phyloP scores from a whole-genome alignment of 2,329 filamentous ascomycete genomes.

The Helotiales sp. region DNA sequence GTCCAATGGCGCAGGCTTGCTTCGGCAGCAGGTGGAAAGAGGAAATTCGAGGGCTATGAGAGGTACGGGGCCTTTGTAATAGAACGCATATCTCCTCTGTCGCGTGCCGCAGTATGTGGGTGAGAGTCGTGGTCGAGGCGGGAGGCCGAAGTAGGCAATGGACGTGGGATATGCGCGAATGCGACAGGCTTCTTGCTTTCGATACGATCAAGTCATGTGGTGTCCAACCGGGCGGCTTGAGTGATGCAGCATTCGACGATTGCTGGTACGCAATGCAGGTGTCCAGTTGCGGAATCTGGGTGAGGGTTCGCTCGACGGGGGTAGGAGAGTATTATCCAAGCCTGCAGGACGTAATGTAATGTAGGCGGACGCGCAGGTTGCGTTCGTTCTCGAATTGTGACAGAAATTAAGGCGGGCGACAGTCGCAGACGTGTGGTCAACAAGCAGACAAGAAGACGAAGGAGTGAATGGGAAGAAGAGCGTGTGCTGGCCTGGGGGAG shows the following conservation, averaged over 20 bases:
- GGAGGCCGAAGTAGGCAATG: conserved; percentile 8
- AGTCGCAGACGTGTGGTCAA: neutral
- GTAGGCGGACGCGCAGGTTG: neutral
- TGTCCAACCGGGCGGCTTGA: neutral
- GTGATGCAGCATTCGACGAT: conserved; percentile 1
- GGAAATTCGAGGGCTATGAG: conserved; percentile 21
- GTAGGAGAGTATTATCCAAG: conserved; percentile 6
- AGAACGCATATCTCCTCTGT: conserved; percentile 30
- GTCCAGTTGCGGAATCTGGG: conserved; percentile 7
- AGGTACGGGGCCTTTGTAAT: conserved; percentile 24
- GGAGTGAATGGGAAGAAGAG: neutral
- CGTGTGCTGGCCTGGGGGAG: neutral
- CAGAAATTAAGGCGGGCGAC: neutral
- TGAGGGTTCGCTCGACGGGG: conserved; percentile 4
- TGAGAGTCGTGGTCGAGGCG: neutral
- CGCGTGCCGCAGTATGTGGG: conserved; percentile 2
- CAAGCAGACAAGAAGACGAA: neutral
- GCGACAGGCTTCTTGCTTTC: conserved; percentile 1
- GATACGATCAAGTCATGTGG: conserved; percentile 13
- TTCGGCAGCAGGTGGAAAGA: conserved; percentile 15
- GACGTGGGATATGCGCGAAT: neutral
- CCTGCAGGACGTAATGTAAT: conserved; percentile 6
- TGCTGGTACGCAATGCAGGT: conserved; percentile 3
- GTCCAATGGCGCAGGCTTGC: conserved; percentile 25
- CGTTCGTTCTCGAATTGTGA: too few relatives aligned